These are phyloP conservation scores for Rutstroemia sp. DNA, from an alignment of 2,329 filamentous ascomycete species.

Conservation along the genomic window DNA sequence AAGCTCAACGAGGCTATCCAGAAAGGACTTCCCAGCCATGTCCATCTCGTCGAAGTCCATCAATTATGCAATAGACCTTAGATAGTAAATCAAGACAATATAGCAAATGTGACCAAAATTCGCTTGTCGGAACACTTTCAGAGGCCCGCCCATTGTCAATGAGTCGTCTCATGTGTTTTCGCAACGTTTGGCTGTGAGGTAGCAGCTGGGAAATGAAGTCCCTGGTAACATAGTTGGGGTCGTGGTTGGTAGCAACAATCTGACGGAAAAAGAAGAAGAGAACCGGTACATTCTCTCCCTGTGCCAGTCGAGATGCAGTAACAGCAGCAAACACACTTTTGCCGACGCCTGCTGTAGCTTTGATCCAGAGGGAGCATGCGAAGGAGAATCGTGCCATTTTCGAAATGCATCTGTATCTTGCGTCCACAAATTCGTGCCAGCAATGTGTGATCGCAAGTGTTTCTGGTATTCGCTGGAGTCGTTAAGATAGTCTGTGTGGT, in stretches of 20 bases:
- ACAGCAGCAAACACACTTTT: conserved; percentile 36
- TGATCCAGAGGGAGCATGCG: conserved; percentile 38
- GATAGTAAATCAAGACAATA: conserved; percentile 13
- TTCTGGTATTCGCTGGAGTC: conserved; percentile 17
- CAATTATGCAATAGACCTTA: conserved; percentile 38
- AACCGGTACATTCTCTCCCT: not conserved
- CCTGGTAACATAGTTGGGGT: conserved; percentile 22
- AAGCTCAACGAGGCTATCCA: conserved; percentile 29
- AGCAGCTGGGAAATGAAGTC: conserved; percentile 31
- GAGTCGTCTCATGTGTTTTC: not conserved
- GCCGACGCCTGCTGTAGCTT: conserved; percentile 37
- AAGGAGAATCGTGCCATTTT: conserved; percentile 13
- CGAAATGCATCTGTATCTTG: conserved; percentile 13
- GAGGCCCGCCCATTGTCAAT: not conserved
- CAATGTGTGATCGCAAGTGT: conserved; percentile 13
- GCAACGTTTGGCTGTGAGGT: conserved; percentile 11
- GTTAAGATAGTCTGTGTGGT: conserved; percentile 15
- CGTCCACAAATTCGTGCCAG: conserved; percentile 18
- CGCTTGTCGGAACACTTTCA: not conserved
- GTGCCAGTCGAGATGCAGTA: not conserved
- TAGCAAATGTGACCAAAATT: conserved; percentile 29
- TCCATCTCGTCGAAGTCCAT: conserved; percentile 45
- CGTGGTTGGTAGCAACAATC: conserved; percentile 29
- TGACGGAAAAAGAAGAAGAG: not conserved
- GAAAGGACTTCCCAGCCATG: conserved; percentile 26